Base-by-base conservation (phyloP, 345 rosid genomes). In the Durio zibethinus region DNA sequence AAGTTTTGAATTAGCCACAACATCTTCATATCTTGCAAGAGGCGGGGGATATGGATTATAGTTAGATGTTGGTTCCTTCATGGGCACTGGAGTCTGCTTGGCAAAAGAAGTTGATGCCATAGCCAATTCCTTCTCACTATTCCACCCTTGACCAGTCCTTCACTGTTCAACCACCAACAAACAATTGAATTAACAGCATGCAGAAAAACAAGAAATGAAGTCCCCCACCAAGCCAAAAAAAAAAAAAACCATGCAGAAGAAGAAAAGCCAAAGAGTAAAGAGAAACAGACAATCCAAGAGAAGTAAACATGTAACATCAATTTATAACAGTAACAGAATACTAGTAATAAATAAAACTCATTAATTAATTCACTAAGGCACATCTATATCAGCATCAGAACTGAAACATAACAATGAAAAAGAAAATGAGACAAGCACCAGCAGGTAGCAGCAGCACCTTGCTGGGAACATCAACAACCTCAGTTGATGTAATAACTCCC, bases 71-170 rank as follows among this genome's bases (percentile, higher is more conserved):
- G 85, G 67, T 78, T 88, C 92, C 80, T 83, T 87, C 87, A 83
- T 59, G 56, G 85, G 80, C 82, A 87, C 56, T 54, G 85, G 82
- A 67, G 82, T 85, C 86, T 90, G 94, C 80, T 90, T 86, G 62
- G 86, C 86, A 76, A 85, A 88, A 84, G 98, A 91, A 81, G 90
- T 89, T 76, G 99, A 96, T 78, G 97, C 91, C 97, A 96, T 96
- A 43, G 67, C 80, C 86, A 79, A 76, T 82, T 73, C 66, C 86
- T 72, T 69, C 52, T 70, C 76, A 61, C 79, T 18, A 77, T 43
- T 54, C 76, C 74, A 75, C 63, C 50, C 57, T 69, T 47, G 20
- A 70, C 16, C 21, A 70, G 29, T 20, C 16, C 8, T 77, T 72
- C 52, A 54, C 82, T 80, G 60, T 68, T 48, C 60, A 74, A 81